phyloP scores from a whole-genome alignment of 352 stramenopile species.

The Globisporangium abappressorium region DNA sequence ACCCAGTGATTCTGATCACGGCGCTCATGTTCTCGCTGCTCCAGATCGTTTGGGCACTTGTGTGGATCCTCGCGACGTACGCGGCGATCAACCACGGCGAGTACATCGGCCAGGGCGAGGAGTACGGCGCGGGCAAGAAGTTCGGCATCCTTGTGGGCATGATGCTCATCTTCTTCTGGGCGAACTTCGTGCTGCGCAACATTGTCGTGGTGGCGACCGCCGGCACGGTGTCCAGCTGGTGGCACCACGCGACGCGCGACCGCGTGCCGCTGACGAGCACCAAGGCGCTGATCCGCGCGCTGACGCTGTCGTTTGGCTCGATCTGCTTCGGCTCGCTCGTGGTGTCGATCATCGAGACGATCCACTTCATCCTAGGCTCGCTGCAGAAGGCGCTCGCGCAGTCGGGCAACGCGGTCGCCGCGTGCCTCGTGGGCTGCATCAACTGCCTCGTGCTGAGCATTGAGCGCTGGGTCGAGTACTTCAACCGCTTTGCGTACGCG shows the following conservation, averaged over 20 bases:
- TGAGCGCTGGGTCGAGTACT: constrained; percentile 65
- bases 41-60: constrained; percentile 66
- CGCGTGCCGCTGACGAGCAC: constrained; percentile 31
- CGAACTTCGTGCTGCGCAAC: constrained; percentile 64
- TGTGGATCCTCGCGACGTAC: constrained; percentile 74
- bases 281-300: constrained; percentile 45
- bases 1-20: constrained; percentile 64
- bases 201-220: constrained; percentile 79
- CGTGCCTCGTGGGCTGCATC: constrained; percentile 44
- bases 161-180: constrained; percentile 84
- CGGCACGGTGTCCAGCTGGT: constrained; percentile 85
- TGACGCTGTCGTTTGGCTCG: constrained; percentile 83
- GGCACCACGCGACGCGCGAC: constrained; percentile 51
- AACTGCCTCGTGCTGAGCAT: constrained; percentile 62
- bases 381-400: constrained; percentile 40
- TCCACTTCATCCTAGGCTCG: constrained; percentile 41
- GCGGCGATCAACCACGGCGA: constrained; percentile 55
- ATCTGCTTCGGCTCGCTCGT: constrained; percentile 84
- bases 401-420: constrained; percentile 52
- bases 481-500: constrained; percentile 74
- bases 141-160: constrained; percentile 48
- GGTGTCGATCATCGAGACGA: constrained; percentile 63
- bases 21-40: constrained; percentile 72
- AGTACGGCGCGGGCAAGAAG: constrained; percentile 35
- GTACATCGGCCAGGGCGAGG: constrained; percentile 32